A percentile compares a stretch with the other conserved stretches of the same genome.
phyloP scores from a whole-genome alignment of 805 yeast species.

The Metschnikowia lunata region DNA sequence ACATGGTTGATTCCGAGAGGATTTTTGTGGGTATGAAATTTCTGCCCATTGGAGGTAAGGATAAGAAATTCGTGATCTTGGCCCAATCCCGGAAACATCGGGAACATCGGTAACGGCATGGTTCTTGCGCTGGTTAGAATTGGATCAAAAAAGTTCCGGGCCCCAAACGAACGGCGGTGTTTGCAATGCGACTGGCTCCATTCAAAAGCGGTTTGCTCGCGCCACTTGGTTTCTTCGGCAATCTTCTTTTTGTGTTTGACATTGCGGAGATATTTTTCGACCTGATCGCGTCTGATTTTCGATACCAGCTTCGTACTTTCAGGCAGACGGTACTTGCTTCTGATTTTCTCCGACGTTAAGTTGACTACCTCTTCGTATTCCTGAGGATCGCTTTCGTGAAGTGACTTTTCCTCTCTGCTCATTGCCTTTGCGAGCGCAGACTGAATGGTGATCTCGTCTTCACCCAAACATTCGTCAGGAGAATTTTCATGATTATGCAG shows the following conservation, averaged over 20 bases:
- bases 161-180: conserved; percentile 38
- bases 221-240: conserved; percentile 42
- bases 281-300: conserved; percentile 11
- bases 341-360: conserved; percentile 18
- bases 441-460: conserved; percentile 16
- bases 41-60: conserved; percentile 33
- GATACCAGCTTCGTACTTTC: background rate
- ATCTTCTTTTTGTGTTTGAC: conserved; percentile 39
- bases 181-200: conserved; percentile 40
- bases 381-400: conserved; percentile 8
- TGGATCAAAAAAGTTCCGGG: conserved; percentile 46
- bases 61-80: conserved; percentile 24
- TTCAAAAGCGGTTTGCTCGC: conserved; percentile 49
- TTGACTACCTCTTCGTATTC: conserved; percentile 15
- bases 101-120: conserved; percentile 15
- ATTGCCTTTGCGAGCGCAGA: conserved; percentile 24
- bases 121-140: conserved; percentile 15
- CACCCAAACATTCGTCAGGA: background rate
- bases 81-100: conserved; percentile 18
- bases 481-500: background rate
- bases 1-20: conserved; percentile 37
- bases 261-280: conserved; percentile 41
- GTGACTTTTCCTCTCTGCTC: conserved; percentile 15
- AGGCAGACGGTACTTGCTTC: conserved; percentile 11
- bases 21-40: conserved; percentile 27